phyloP scores from a whole-genome alignment of 163 green algal species.

The Scenedesmus sp. region DNA sequence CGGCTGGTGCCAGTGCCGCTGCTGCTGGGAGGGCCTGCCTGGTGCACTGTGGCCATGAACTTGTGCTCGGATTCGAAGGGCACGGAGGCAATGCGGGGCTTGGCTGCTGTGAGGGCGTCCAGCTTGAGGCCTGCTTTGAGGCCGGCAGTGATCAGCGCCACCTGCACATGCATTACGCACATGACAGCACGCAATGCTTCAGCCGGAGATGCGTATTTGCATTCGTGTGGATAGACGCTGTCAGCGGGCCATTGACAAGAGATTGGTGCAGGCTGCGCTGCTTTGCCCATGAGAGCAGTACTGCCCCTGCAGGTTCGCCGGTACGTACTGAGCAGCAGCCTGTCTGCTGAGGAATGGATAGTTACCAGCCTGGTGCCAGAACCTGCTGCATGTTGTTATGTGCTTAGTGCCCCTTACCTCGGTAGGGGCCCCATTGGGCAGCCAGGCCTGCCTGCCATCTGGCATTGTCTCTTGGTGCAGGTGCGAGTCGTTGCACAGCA shows the following conservation, averaged over 20 bases:
- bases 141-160: slow-evolving; percentile 39
- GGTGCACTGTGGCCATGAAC: slow-evolving; percentile 62
- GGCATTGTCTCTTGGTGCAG: neutral
- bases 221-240: neutral
- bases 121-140: slow-evolving; percentile 48
- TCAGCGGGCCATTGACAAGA: too few relatives aligned
- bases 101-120: neutral
- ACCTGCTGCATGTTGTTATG: neutral
- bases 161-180: neutral
- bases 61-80: slow-evolving; percentile 65
- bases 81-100: slow-evolving; percentile 48
- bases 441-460: slow-evolving; percentile 9
- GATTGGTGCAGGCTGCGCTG: slow-evolving; percentile 40
- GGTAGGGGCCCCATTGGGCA: slow-evolving; percentile 53
- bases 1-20: neutral
- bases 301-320: slow-evolving; percentile 51
- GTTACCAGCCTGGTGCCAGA: too few relatives aligned
- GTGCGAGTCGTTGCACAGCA: slow-evolving; percentile 62
- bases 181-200: too few relatives aligned
- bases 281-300: slow-evolving; percentile 43
- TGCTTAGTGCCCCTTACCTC: slow-evolving; percentile 29
- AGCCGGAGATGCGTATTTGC: neutral
- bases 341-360: too few relatives aligned
- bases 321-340: too few relatives aligned
- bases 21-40: neutral